Conservation (phyloP, 2,329 filamentous ascomycete genomes). For the Beauveria caledonica region DNA sequence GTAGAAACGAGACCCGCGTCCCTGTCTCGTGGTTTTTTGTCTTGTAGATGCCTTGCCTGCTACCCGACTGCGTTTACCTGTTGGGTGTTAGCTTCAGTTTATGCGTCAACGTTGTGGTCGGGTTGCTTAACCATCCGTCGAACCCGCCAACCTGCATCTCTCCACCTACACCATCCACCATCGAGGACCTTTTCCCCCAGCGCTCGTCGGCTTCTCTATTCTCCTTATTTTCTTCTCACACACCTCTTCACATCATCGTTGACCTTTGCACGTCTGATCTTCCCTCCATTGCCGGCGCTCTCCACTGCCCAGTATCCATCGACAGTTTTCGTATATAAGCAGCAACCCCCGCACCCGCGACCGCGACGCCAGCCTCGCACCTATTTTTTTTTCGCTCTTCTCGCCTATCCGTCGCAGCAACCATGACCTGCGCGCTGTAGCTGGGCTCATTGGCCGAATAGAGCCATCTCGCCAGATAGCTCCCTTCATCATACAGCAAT, state of each 20-base stretch:
- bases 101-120: too few species aligned
- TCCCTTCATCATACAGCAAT: not conserved
- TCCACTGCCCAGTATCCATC: not conserved
- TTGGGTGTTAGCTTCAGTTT: too few species aligned
- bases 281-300: not conserved
- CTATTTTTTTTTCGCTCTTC: not conserved
- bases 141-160: not conserved
- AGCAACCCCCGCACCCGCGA: conserved; percentile 14
- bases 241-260: not conserved
- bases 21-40: not conserved
- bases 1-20: not conserved
- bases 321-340: conserved; percentile 1
- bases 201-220: not conserved
- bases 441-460: conserved; percentile 1
- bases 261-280: not conserved
- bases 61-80: too few species aligned
- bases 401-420: not conserved
- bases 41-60: too few species aligned
- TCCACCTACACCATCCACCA: not conserved
- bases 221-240: not conserved
- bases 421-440: conserved; percentile 1
- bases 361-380: not conserved
- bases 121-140: not conserved
- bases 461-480: not conserved
- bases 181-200: not conserved